Percentiles rank a stretch among this genome's conserved stretches.
Evolutionary conservation across 2,329 filamentous ascomycete species (phyloP).

Genomic region (Aspergillus felis): DNA sequence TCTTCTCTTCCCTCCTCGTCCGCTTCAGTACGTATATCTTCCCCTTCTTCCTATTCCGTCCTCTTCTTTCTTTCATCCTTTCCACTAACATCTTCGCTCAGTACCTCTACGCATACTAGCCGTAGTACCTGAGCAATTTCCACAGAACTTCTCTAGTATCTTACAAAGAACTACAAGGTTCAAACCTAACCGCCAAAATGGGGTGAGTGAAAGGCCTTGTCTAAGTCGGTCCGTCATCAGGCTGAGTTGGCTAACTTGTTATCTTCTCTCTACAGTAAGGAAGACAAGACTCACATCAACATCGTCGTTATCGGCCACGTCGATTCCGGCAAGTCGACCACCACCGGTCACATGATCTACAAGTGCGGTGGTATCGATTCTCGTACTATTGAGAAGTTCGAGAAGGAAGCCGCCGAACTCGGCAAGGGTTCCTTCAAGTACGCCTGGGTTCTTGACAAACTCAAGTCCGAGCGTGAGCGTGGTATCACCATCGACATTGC

Average conservation of each 20-base stretch:
- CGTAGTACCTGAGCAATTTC: slow-evolving; percentile 49
- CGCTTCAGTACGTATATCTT: slow-evolving; percentile 45
- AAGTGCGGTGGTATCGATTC: slow-evolving; percentile 99
- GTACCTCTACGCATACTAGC: slow-evolving; percentile 49
- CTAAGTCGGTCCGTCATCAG: background rate
- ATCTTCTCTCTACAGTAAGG: slow-evolving; percentile 62
- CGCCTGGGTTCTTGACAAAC: slow-evolving; percentile 99
- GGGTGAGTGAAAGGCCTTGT: slow-evolving; percentile 47
- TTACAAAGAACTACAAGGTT: slow-evolving; percentile 48
- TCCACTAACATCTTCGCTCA: slow-evolving; percentile 32
- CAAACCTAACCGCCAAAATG: slow-evolving; percentile 52
- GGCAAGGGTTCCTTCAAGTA: slow-evolving; percentile 99
- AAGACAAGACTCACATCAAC: slow-evolving; percentile 95
- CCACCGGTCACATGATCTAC: slow-evolving; percentile 97
- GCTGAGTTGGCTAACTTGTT: slow-evolving; percentile 6
- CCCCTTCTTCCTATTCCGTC: slow-evolving; percentile 20
- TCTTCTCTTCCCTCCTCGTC: slow-evolving; percentile 37
- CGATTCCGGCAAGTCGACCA: slow-evolving; percentile 99
- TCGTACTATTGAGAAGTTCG: slow-evolving; percentile 99
- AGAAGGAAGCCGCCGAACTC: slow-evolving; percentile 99
- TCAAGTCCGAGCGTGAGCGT: slow-evolving; percentile 99
- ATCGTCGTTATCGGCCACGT: slow-evolving; percentile 99
- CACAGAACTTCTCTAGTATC: slow-evolving; percentile 42
- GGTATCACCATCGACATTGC: slow-evolving; percentile 99
- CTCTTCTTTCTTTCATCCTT: slow-evolving; percentile 19